Base-by-base conservation (phyloP, 176 grass and related monocot genomes). In the Zizania latifolia region DNA sequence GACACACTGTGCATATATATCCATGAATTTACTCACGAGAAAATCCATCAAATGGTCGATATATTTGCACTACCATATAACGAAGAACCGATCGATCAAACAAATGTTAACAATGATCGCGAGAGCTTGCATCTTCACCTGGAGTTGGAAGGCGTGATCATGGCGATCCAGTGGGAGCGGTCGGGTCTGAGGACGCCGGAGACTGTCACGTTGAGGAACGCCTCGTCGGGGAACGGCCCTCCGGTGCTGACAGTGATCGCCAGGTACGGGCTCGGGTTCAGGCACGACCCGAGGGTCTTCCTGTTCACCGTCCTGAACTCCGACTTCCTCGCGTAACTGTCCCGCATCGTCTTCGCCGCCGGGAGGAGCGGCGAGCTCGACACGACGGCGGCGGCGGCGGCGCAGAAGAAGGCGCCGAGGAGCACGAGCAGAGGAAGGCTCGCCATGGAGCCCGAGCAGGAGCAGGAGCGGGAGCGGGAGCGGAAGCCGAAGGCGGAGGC, bases 141-240 rank as follows among this genome's bases (percentile, higher is more conserved):
- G 34, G 84, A 82, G 74, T 92, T 86, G 17, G 90, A 92, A 59
- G 93, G 93, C 72, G 93, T 88, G 70, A 96, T 86, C 93, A 96
- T 90, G 74, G 90, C 89, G 57, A 96, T 66, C 93, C 89, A 96
- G 51, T 96, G 75, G 19, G 78, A 81, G 4, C 29, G 34, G 41
- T 75, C 40, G 34, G 89, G 93, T 31, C 23, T 32, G 39, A 53
- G 37, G 30, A 92, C 79, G 65, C 93, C 87, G 32, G 70, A 53
- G 46, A 92, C 82, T 29, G 87, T 96, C 13, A 92, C 93, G 2
- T 78, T 62, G 55, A 92, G 6, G 78, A 88, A 82, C 32, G 58
- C 80, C 58, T 96, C 87, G 65, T 96, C 84, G 4, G 87, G 84
- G 59, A 96, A 33, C 28, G 82, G 39, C 0, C 59, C 85, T 33